Evolutionary conservation across 768 basidiomycete genomes (phyloP), one percentile per base, ranked within the genome.

Genomic region (Auricularia sp.): DNA sequence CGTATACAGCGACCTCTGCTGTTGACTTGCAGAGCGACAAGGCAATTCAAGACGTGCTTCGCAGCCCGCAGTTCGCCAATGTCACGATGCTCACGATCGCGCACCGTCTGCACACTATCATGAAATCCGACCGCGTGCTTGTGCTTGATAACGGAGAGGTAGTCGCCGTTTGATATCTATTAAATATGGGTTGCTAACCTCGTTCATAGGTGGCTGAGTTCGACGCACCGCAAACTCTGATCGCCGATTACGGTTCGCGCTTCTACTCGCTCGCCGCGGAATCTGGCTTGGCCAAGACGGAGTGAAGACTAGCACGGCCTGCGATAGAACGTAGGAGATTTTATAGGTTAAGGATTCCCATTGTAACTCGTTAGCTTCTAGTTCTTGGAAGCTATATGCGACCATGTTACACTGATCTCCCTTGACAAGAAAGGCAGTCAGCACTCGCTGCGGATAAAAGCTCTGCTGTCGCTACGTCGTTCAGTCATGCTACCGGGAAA

Each of bases 21-120:
- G 91, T 95, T 61, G 93, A 95, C 73, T 77, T 94, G 39, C 91
- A 95, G 71, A 95, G 93, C 11, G 93, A 96, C 72, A 82, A 82
- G 64, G 88, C 88, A 34, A 90, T 95, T 67, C 93, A 97, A 77
- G 85, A 87, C 11, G 93, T 93, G 67, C 89, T 96, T 58, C 82
- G 85, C 34, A 90, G 93, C 6, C 82, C 87, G 3, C 82, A 87
- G 36, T 96, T 95, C 71, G 75, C 80, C 2, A 76, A 87, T 65
- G 86, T 89, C 14, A 94, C 93, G 11, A 92, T 93, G 64, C 74
- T 96, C 62, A 93, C 91, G 14, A 92, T 93, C 69, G 91, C 91
- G 85, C 85, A 95, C 76, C 84, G 89, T 34, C 76, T 93, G 36
- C 91, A 93, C 72, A 93, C 91, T 0, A 92, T 93, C 67, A 80